Evolutionary conservation across 176 grass and related monocot species (phyloP).

Genomic region (Rhynchospora tenuis): DNA sequence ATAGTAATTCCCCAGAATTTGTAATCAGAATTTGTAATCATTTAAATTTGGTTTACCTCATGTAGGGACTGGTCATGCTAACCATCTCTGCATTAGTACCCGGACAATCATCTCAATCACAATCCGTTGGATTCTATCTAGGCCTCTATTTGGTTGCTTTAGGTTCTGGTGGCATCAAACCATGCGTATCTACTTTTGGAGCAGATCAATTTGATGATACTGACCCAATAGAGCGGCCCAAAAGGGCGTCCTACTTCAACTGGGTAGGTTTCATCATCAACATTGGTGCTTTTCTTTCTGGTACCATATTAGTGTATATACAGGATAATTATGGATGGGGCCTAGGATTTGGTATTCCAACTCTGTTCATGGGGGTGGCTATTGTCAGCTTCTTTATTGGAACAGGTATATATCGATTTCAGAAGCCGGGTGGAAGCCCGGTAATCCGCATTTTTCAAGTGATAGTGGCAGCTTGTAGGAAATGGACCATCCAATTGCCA

Average conservation of each 20-base stretch:
- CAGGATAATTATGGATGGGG: slow-evolving; percentile 39
- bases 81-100: slow-evolving; percentile 57
- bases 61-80: slow-evolving; percentile 61
- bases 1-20: too few species aligned
- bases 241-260: slow-evolving; percentile 41
- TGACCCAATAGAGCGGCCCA: not conserved
- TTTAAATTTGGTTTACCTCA: not conserved
- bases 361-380: slow-evolving; percentile 30
- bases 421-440: slow-evolving; percentile 38
- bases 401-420: slow-evolving; percentile 28
- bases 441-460: slow-evolving; percentile 31
- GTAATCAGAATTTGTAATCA: too few species aligned
- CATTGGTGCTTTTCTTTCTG: slow-evolving; percentile 27
- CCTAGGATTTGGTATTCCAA: slow-evolving; percentile 37
- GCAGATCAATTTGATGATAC: too few species aligned
- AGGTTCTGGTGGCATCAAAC: too few species aligned
- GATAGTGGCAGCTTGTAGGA: slow-evolving; percentile 29
- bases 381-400: slow-evolving; percentile 30
- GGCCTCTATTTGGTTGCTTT: too few species aligned
- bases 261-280: slow-evolving; percentile 40
- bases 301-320: slow-evolving; percentile 29
- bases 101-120: slow-evolving; percentile 62
- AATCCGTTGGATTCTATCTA: slow-evolving; percentile 24
- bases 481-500: slow-evolving; percentile 19
- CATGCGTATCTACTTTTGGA: too few species aligned